A percentile compares a stretch with the other conserved stretches of the same genome.
Conservation (phyloP, 2,329 filamentous ascomycete genomes). For the Stagonosporopsis tanaceti region DNA sequence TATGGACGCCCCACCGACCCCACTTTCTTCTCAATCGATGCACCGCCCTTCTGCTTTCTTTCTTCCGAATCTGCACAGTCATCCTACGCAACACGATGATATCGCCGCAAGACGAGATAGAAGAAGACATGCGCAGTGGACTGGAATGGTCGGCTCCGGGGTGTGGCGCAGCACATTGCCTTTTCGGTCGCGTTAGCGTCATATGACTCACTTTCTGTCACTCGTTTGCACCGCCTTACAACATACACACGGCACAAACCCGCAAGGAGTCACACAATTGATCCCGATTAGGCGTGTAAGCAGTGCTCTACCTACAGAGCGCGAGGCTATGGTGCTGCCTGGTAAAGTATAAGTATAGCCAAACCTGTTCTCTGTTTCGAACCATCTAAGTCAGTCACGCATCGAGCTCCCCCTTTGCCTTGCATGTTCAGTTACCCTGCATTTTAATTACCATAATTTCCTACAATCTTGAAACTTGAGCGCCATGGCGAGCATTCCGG, state of each 20-base stretch:
- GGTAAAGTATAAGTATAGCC: conserved; percentile 13
- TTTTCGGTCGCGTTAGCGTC: conserved; percentile 23
- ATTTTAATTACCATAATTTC: not conserved
- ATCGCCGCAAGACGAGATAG: not conserved
- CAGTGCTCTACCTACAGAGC: not conserved
- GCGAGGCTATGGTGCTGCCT: not conserved
- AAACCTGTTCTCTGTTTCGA: not conserved
- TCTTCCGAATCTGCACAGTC: not conserved
- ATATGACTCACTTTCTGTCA: conserved; percentile 40
- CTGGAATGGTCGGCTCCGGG: not conserved
- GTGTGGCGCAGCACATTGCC: conserved; percentile 25
- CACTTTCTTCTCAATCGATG: too few relatives aligned
- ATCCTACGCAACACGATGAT: too few relatives aligned
- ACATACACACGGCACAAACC: not conserved
- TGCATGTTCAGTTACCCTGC: conserved; percentile 20
- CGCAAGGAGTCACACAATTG: conserved; percentile 26
- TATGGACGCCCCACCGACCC: too few relatives aligned
- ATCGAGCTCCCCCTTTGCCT: not conserved
- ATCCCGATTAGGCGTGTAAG: conserved; percentile 11
- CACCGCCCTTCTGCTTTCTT: too few relatives aligned
- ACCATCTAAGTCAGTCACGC: not conserved
- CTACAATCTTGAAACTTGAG: not conserved
- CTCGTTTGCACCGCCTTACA: conserved; percentile 10
- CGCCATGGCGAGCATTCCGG: conserved; percentile 30
- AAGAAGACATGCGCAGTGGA: not conserved